Base-by-base conservation (phyloP, 352 stramenopile species). In the Globisporangium sylvaticum region DNA sequence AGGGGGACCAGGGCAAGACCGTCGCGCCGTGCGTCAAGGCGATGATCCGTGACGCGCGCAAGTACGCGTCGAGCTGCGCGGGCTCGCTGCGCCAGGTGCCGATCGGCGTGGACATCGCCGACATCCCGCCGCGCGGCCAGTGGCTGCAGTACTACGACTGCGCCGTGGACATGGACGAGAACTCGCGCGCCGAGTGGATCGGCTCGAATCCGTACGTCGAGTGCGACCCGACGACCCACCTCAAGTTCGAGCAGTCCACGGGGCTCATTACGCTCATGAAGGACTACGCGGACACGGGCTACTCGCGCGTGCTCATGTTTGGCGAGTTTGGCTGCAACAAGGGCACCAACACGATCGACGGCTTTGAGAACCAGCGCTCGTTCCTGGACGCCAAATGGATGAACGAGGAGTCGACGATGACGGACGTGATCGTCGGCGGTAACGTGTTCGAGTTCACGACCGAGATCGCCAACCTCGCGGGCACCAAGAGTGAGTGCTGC, bases 401-500 rank as follows among this genome's bases (percentile, higher is more conserved):
- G 83, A 91, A 91, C 66, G 75, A 84, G 27, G 83, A 91, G 68
- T 69, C 76, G 37, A 78, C 81, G 6, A 89, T 93, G 83, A 90
- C 71, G 0, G 62, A 75, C 31, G 77, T 88, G 56, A 80, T 92
- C 48, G 74, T 90, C 1, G 83, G 83, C 27, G 83, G 85, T 64
- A 90, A 89, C 69, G 83, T 89, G 34, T 94, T 92, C 54, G 83
- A 92, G 69, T 94, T 89, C 67, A 80, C 75, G 12, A 88, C 77
- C 4, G 83, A 90, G 59, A 69, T 87, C 37, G 71, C 75, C 62
- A 91, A 94, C 56, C 65, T 89, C 25, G 72, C 72, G 4, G 55
- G 68, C 14, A 79, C 62, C 34, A 73, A 67, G 34, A 65, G 67
- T 84, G 62, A 14, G 65, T 60, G 3, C 24, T n/a, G 14, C 15